These are phyloP conservation scores for Tulasnella sp. DNA, from an alignment of 768 basidiomycete species.

Conservation along the genomic window DNA sequence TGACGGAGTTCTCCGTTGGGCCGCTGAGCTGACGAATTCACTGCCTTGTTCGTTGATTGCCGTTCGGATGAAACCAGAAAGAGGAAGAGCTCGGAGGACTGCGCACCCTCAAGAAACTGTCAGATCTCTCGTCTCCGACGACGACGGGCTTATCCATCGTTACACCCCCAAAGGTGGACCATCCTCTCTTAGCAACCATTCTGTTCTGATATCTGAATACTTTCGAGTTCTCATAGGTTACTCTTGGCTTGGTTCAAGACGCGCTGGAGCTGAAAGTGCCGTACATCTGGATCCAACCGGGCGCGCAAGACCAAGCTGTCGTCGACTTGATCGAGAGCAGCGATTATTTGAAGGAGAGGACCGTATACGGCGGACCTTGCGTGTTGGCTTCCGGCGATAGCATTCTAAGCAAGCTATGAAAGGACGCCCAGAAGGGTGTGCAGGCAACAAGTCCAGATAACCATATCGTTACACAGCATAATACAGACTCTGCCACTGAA, in stretches of 20 bases:
- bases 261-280: constrained; percentile 62
- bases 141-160: constrained; percentile 69
- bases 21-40: not conserved
- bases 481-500: too few species aligned
- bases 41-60: not conserved
- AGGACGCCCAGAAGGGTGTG: constrained; percentile 24
- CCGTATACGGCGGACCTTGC: constrained; percentile 77
- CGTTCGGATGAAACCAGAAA: constrained; percentile 34
- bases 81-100: constrained; percentile 59
- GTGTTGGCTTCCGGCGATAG: constrained; percentile 58
- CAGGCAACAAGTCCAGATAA: not conserved
- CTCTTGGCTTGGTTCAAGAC: constrained; percentile 51
- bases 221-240: constrained; percentile 38
- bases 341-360: constrained; percentile 34
- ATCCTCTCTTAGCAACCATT: not conserved
- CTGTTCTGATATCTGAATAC: not conserved
- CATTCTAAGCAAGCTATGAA: not conserved
- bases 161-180: constrained; percentile 60
- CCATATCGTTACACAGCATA: not conserved
- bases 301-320: constrained; percentile 61
- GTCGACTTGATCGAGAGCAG: constrained; percentile 45
- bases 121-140: constrained; percentile 45
- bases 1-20: not conserved
- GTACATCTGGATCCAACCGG: constrained; percentile 82
- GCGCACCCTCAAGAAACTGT: constrained; percentile 41